phyloP scores from a whole-genome alignment of 805 yeast genomes.

The Ogataea zsoltii region DNA sequence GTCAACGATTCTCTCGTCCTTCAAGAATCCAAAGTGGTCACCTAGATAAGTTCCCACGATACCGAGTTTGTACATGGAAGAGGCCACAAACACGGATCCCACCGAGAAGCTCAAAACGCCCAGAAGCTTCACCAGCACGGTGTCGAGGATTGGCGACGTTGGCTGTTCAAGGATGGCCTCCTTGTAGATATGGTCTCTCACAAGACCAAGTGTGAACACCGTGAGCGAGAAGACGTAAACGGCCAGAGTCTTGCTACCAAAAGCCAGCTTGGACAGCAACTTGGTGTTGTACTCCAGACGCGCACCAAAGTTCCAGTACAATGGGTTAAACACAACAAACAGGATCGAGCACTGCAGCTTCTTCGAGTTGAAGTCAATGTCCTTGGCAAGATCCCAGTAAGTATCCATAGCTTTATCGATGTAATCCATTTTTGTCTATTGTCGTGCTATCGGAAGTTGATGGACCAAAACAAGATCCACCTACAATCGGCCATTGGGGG shows the following conservation, averaged over 20 bases:
- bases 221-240: constrained; percentile 83
- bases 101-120: constrained; percentile 58
- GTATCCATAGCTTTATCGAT: constrained; percentile 20
- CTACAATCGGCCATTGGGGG: too few species aligned
- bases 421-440: constrained; percentile 16
- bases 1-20: constrained; percentile 84
- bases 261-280: constrained; percentile 69
- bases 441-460: not conserved
- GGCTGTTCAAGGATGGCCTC: constrained; percentile 73
- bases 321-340: constrained; percentile 86
- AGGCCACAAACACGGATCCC: constrained; percentile 79
- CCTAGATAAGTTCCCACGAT: constrained; percentile 96
- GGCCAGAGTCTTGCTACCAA: constrained; percentile 66
- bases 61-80: constrained; percentile 91
- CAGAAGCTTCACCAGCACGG: constrained; percentile 34
- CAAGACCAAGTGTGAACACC: constrained; percentile 82
- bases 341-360: constrained; percentile 45
- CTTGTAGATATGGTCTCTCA: constrained; percentile 76
- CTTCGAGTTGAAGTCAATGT: constrained; percentile 26
- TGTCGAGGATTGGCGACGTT: constrained; percentile 53
- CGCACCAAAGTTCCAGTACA: constrained; percentile 94
- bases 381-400: constrained; percentile 25
- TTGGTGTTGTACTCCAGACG: constrained; percentile 80
- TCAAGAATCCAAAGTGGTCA: constrained; percentile 94
- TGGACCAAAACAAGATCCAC: too few species aligned